A percentile compares a stretch with the other conserved stretches of the same genome.
phyloP scores from a whole-genome alignment of 129 eudicot genomes.

The Helichrysum umbraculigerum region DNA sequence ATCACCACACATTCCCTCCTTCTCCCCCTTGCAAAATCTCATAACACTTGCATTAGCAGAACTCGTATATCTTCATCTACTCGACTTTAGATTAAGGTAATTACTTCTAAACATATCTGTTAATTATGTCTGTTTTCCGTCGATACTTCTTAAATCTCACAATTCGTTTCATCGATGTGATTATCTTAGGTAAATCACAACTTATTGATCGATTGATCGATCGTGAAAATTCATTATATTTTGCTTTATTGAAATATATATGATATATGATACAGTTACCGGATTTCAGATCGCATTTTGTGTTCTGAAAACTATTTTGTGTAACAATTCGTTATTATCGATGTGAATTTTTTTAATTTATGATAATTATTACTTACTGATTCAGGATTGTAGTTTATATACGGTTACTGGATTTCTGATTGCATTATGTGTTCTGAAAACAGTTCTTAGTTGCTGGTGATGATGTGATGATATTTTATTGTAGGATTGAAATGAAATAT shows the following conservation, averaged over 20 bases:
- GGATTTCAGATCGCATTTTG: background rate
- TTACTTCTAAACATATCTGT: background rate
- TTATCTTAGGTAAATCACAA: background rate
- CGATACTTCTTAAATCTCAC: conserved; percentile 3
- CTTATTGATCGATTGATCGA: conserved; percentile 6
- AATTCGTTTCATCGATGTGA: conserved; percentile 7
- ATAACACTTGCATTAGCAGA: background rate
- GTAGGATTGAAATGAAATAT: conserved; percentile 4
- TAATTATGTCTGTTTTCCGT: background rate
- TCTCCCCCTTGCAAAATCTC: background rate
- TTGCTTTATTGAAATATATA: background rate
- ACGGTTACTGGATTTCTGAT: conserved; percentile 14
- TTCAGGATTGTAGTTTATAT: background rate
- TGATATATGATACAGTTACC: background rate
- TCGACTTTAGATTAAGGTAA: conserved; percentile 14
- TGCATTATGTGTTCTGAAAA: conserved; percentile 17
- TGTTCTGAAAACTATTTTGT: background rate
- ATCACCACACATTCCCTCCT: conserved; percentile 28
- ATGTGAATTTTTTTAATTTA: background rate
- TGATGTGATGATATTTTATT: background rate
- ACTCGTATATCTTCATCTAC: conserved; percentile 4
- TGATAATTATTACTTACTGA: background rate
- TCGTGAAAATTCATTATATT: background rate
- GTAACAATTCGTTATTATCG: background rate
- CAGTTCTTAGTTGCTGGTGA: background rate